Base-by-base conservation (phyloP, 331 rosid genomes). In the Pyracantha coccinea region DNA sequence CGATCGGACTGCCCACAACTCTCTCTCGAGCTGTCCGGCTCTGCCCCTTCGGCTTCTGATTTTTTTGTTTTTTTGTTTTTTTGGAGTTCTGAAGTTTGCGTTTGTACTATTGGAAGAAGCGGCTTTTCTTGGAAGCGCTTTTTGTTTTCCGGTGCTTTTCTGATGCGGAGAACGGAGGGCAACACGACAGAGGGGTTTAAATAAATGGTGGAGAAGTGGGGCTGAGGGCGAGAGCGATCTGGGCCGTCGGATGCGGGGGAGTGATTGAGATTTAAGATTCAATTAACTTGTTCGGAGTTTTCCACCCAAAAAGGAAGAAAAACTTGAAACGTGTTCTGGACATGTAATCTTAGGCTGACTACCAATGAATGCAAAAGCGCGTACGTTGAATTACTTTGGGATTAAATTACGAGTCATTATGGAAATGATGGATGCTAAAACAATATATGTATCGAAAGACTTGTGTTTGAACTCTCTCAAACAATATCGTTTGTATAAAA, bases 361-460 rank as follows among this genome's bases (percentile, higher is more conserved):
- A 50, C 55, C 3, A 38, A 38, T 38, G 45, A 38, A 38, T 38
- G 45, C 45, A 38, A 38, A 38, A 38, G 14, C 45, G 45, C 45
- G 14, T 38, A 10, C 45, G 0, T 38, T 9, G 2, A 38, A 38
- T 38, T 38, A 38, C 45, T 9, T 38, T 0, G 14, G 45, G 14
- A 38, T 35, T 35, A 35, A 35, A 38, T 2, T 0, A 38, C 13
- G 4, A 10, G 4, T 38, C 45, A 38, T 38, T 10, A 38, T 2
- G 10, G 0, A 38, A 38, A 38, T 38, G 0, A 0, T 10, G 0
- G 0, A 38, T 38, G 4, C 4, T 38, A 38, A 38, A 38, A 38
- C 0, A 38, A 0, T 35, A 35, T 35, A 35, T 9, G 44, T 35
- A 9, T 35, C 0, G 1, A 4, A 35, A 1, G 13, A 0, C 0